These are phyloP conservation scores for Graphilbum fragrans DNA, from an alignment of 2,329 filamentous ascomycete genomes.

Conservation along the genomic window DNA sequence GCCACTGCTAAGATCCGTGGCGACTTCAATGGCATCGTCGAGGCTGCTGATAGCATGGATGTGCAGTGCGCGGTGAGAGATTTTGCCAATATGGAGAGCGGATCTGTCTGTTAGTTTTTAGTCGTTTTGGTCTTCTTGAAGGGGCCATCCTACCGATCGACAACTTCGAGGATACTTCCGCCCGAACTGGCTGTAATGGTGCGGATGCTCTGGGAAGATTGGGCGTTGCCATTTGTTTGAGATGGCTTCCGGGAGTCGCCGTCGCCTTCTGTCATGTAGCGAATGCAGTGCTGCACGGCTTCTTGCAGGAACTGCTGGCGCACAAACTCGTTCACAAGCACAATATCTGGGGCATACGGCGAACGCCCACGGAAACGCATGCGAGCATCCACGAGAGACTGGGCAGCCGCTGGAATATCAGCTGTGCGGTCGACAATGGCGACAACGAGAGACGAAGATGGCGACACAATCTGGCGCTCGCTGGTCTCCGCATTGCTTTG, in stretches of 20 bases:
- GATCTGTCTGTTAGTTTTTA: not conserved
- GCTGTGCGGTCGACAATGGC: conserved; percentile 51
- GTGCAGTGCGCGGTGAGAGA: not conserved
- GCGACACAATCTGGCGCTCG: conserved; percentile 10
- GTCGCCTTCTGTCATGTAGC: conserved; percentile 1
- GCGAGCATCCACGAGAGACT: conserved; percentile 37
- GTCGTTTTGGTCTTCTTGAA: no score
- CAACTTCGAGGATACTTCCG: no score
- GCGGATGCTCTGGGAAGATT: no score
- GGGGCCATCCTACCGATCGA: no score
- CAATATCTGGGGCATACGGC: conserved; percentile 48
- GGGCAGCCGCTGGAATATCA: conserved; percentile 38
- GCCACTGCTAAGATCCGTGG: not conserved
- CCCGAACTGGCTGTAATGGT: no score
- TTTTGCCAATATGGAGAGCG: not conserved
- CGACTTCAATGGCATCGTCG: conserved; percentile 5
- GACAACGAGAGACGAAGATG: conserved; percentile 21
- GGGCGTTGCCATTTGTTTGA: no score
- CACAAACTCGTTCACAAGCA: conserved; percentile 52
- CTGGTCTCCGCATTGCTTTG: no score
- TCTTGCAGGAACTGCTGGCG: conserved; percentile 41
- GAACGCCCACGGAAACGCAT: conserved; percentile 43
- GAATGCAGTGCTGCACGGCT: conserved; percentile 24
- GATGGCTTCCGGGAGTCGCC: not conserved
- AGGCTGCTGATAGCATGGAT: conserved; percentile 4